Percentiles rank a stretch among this genome's conserved stretches.
These are phyloP conservation scores for Pythium volutum DNA, from an alignment of 352 stramenopile species.

Conservation along the genomic window DNA sequence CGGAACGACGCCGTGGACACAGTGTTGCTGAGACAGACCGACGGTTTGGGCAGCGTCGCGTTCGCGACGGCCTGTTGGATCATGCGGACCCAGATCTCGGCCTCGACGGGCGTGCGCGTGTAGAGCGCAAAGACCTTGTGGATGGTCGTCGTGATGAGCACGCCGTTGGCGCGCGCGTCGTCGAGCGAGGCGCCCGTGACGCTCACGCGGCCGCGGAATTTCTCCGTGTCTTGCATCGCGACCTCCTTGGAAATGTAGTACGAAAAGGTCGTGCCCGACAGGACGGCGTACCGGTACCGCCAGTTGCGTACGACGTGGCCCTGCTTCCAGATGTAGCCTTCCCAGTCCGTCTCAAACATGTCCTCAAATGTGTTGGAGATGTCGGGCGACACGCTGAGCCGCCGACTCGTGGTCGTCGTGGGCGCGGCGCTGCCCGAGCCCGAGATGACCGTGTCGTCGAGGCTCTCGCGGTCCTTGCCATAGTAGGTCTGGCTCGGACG, in stretches of 20 bases:
- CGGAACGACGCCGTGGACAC: conserved; percentile 37
- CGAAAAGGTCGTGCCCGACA: conserved; percentile 74
- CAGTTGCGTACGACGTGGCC: conserved; percentile 84
- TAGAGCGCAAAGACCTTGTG: conserved; percentile 86
- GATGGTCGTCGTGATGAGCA: conserved; percentile 85
- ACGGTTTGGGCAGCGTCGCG: conserved; percentile 42
- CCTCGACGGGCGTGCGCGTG: conserved; percentile 75
- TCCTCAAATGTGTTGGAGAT: conserved; percentile 74
- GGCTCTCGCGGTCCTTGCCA: conserved; percentile 36
- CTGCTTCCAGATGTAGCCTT: conserved; percentile 88
- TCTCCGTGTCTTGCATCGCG: conserved; percentile 75
- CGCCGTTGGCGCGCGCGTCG: conserved; percentile 59
- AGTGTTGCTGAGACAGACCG: conserved; percentile 46
- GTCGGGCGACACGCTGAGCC: conserved; percentile 67
- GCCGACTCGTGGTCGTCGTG: conserved; percentile 11
- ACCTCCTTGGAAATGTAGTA: conserved; percentile 85
- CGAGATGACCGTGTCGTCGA: conserved; percentile 62
- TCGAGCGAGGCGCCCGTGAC: conserved; percentile 72
- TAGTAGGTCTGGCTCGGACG: conserved; percentile 70
- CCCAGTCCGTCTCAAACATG: conserved; percentile 86
- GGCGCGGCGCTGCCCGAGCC: conserved; percentile 32
- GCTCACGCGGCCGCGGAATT: conserved; percentile 76
- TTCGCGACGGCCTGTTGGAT: conserved; percentile 74
- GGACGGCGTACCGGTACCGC: conserved; percentile 79
- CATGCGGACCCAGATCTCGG: conserved; percentile 85